Conservation (phyloP, 805 yeast genomes). For the Candida ortonii region DNA sequence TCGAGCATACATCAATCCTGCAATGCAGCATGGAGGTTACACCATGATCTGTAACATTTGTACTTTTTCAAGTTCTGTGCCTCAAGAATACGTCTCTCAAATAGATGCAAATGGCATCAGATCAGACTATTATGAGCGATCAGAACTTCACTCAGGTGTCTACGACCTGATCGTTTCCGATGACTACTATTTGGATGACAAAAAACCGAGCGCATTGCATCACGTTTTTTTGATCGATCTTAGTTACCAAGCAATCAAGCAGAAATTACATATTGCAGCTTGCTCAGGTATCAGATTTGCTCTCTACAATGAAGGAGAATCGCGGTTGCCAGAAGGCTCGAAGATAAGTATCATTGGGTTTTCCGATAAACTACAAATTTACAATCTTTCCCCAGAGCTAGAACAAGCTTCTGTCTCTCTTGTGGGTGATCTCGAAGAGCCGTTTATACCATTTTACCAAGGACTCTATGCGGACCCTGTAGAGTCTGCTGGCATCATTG, state of each 20-base stretch:
- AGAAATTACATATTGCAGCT: conserved; percentile 58
- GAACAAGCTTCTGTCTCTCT: conserved; percentile 58
- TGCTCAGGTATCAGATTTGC: conserved; percentile 68
- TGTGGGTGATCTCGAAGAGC: conserved; percentile 68
- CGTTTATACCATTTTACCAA: conserved; percentile 73
- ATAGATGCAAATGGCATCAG: conserved; percentile 61
- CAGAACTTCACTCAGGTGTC: conserved; percentile 79
- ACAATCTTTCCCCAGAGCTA: conserved; percentile 56
- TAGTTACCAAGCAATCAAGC: conserved; percentile 53
- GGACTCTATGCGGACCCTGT: conserved; percentile 82
- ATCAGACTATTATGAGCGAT: conserved; percentile 58
- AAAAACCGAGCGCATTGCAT: conserved; percentile 46
- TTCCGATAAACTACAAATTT: conserved; percentile 71
- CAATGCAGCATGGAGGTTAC: conserved; percentile 64
- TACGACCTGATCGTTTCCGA: conserved; percentile 81
- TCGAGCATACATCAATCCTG: conserved; percentile 84
- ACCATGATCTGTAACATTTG: conserved; percentile 84
- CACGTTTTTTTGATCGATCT: conserved; percentile 76
- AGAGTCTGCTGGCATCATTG: conserved; percentile 61
- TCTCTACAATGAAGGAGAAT: conserved; percentile 36
- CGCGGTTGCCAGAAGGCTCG: conserved; percentile 38
- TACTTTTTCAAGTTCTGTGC: conserved; percentile 66
- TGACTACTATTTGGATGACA: conserved; percentile 56
- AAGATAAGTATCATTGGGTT: conserved; percentile 72
- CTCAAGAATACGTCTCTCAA: conserved; percentile 63